These are phyloP conservation scores for Toxoplasma gondii DNA, from an alignment of 169 alveolate species.

Conservation along the genomic window DNA sequence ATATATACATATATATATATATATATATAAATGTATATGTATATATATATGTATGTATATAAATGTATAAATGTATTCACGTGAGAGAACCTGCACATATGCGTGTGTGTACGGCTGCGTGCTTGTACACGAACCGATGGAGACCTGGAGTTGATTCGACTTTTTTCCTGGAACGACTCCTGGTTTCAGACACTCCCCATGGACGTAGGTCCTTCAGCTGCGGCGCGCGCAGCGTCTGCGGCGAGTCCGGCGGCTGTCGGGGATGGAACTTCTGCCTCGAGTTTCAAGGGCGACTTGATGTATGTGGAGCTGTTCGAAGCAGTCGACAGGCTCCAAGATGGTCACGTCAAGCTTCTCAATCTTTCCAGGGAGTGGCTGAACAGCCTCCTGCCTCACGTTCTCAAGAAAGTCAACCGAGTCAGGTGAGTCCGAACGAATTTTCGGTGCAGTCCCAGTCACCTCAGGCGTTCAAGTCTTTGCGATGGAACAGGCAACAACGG, in stretches of 20 bases:
- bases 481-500: too few species aligned
- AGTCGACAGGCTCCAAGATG: constrained; percentile 52
- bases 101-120: too few species aligned
- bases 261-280: not conserved
- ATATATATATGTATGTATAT: not conserved
- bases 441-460: too few species aligned
- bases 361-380: constrained; percentile 87
- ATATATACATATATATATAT: not conserved
- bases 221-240: constrained; percentile 45
- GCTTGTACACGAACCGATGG: too few species aligned
- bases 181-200: constrained; percentile 52
- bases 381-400: constrained; percentile 87
- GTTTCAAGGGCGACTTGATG: constrained; percentile 22
- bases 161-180: not conserved
- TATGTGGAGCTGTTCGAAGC: constrained; percentile 54
- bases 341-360: constrained; percentile 78
- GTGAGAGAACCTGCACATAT: too few species aligned
- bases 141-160: not conserved
- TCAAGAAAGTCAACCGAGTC: constrained; percentile 84
- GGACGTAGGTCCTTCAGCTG: constrained; percentile 49
- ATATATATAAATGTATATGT: not conserved
- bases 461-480: too few species aligned
- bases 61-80: not conserved
- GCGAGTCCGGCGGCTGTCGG: not conserved
- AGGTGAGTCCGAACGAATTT: constrained; percentile 39